These are phyloP conservation scores for Carex littledalei DNA, from an alignment of 176 grass and related monocot genomes.

Conservation along the genomic window DNA sequence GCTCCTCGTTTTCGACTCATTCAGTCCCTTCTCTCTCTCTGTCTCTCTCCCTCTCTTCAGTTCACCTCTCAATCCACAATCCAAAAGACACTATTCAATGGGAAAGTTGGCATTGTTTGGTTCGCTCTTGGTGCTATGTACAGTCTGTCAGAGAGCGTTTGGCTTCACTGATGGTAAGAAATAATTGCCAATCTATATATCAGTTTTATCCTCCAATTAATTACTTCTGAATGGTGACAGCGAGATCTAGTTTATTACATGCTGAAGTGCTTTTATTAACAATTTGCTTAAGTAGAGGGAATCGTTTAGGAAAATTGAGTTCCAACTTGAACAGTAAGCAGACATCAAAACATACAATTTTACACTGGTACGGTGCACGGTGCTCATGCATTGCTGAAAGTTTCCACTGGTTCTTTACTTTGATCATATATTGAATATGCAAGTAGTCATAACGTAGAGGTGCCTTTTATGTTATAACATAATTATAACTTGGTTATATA, in stretches of 20 bases:
- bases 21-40: neutral
- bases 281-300: neutral
- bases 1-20: constrained; percentile 3
- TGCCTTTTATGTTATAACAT: neutral
- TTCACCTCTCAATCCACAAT: neutral
- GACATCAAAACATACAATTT: neutral
- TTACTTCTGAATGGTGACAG: neutral
- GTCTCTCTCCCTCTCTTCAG: neutral
- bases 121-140: constrained; percentile 31
- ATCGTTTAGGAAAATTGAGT: neutral
- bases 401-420: neutral
- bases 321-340: neutral
- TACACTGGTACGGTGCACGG: neutral
- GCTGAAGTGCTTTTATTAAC: neutral
- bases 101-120: constrained; percentile 19
- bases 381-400: neutral
- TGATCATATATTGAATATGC: too few species aligned
- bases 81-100: constrained; percentile 1
- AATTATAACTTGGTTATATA: neutral
- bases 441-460: neutral
- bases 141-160: constrained; percentile 6
- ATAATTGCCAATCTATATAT: neutral
- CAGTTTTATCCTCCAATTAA: neutral
- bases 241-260: neutral
- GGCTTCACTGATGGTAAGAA: constrained; percentile 61